Evolutionary conservation across 1,284 basidiomycete genomes (phyloP), one percentile per base, ranked within the genome.

Genomic region (Rhodotorula sp.): DNA sequence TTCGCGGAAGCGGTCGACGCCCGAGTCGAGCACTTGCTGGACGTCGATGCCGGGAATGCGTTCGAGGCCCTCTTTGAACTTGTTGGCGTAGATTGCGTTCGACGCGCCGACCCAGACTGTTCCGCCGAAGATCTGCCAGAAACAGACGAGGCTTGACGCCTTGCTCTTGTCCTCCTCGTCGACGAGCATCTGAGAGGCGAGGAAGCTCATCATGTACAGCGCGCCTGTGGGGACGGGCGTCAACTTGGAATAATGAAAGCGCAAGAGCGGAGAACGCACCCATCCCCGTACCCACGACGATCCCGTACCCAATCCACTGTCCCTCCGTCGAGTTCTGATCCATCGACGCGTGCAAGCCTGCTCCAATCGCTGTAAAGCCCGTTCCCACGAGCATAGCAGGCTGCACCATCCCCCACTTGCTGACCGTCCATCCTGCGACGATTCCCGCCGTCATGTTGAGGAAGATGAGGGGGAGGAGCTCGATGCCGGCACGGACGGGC

Each of bases 401-500:
- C 7, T 75, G 69, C 56, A 68, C 76, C 28, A 69, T 64, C 18
- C 78, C 78, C 34, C 56, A 74, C n/a, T 55, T 65, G 26, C 71
- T 75, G 54, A 76, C 75, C 22, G 71, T 54, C 15, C 62, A 68
- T 15, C 79, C 79, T 0, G 72, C 69, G 20, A 76, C 15, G 18
- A 75, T 73, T 31, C 77, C 76, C 16, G 51, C 40, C 5, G 22
- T 7, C 64, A 78, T 77, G 64, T 75, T 75, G 4, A 71, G 59
- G 16, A 77, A 65, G 64, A 80, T 75, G 58, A 79, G 71, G 0
- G 79, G 76, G 11, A 80, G 62, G 24, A 75, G 74, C 50, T 77
- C 71, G 9, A 80, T 71, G 11, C 78, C 78, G 10, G 73, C 73
- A 1, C 72, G 67, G 26, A 80, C 70, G 28, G 78, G 76, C 1